Evolutionary conservation across 2,329 filamentous ascomycete species (phyloP).

Genomic region (Monosporascus sp.): DNA sequence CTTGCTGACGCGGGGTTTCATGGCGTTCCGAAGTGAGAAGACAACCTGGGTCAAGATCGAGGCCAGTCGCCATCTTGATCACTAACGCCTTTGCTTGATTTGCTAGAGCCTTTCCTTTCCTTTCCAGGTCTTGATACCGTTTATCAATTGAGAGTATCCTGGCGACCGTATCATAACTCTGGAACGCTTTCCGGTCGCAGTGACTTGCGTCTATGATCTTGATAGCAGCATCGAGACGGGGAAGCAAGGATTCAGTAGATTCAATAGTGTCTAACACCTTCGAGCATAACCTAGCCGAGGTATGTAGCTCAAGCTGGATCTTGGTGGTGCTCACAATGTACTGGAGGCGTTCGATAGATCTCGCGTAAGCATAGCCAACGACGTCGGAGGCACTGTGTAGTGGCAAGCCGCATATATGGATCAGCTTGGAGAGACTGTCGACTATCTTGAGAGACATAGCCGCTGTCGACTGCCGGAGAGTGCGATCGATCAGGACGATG

Average conservation of each 20-base stretch:
- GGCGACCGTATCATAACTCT: conserved; percentile 10
- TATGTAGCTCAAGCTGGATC: conserved; percentile 11
- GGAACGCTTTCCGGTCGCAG: conserved; percentile 4
- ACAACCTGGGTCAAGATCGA: conserved; percentile 14
- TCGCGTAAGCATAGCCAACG: conserved; percentile 2
- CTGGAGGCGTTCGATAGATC: conserved; percentile 4
- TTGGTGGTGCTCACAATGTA: conserved; percentile 5
- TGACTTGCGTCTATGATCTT: conserved; percentile 6
- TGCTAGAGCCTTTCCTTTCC: conserved; percentile 9
- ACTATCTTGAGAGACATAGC: conserved; percentile 11
- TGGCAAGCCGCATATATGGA: conserved; percentile 19
- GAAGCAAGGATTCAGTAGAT: conserved; percentile 3
- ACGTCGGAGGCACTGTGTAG: conserved; percentile 8
- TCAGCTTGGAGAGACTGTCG: conserved; percentile 15
- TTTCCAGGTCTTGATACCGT: conserved; percentile 14
- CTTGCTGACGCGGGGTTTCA: conserved; percentile 1
- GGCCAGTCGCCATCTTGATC: conserved; percentile 17
- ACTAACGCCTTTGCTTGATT: conserved; percentile 13
- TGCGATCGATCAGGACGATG: conserved; percentile 9
- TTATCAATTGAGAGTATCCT: conserved; percentile 14
- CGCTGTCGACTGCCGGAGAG: conserved; percentile 9
- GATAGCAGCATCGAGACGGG: conserved; percentile 9
- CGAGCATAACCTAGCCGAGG: conserved; percentile 3
- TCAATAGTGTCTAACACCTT: conserved; percentile 1
- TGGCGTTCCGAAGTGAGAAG: conserved; percentile 8